Base-by-base conservation (phyloP, 176 grass and related monocot species). In the Typha latifolia region DNA sequence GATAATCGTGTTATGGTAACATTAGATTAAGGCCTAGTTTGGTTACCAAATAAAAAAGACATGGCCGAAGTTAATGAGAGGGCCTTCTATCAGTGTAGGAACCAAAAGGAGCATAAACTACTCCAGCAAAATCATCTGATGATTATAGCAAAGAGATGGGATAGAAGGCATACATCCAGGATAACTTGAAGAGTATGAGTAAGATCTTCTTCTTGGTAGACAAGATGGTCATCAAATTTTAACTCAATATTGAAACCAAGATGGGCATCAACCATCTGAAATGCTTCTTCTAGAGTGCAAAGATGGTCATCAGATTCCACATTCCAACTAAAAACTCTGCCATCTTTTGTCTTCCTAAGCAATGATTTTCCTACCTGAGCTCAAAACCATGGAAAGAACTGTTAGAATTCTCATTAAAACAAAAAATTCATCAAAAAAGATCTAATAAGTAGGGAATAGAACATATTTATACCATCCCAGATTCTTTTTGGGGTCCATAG, bases 231-330 rank as follows among this genome's bases (percentile, higher is more conserved):
- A 23, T 89, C 88, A 22, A 97, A 92, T 76, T 97, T 97, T 0
- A 97, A 62, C 77, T 97, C 93, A 1, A 97, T 64, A 18, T 97
- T 97, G 82, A 97, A 97, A 26, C 93, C 88, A 47, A 97, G 8
- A 12, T 80, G 74, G 1, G 76, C 70, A 57, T 84, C 80, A 5
- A 91, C 93, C 62, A 77, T 72, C 74, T 97, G 80, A 21, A 97
- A 92, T 1, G 51, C 88, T 82, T 97, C 93, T 71, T 91, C 29
- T 19, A 97, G 75, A 0, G 85, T 89, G 78, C 93, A 97, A 14
- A 86, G 66, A 12, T 83, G 72, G 22, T 79, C 75, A 63, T 97
- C 88, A 18, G 75, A 79, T 32, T 92, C 80, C 62, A 97, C 93
- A n/a, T 82, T 80, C 93, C 93, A 97, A 13, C 84, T 84, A 22